A percentile compares a stretch with the other conserved stretches of the same genome.
Conservation (phyloP, 2,329 filamentous ascomycete species). For the Verticillium longisporum region DNA sequence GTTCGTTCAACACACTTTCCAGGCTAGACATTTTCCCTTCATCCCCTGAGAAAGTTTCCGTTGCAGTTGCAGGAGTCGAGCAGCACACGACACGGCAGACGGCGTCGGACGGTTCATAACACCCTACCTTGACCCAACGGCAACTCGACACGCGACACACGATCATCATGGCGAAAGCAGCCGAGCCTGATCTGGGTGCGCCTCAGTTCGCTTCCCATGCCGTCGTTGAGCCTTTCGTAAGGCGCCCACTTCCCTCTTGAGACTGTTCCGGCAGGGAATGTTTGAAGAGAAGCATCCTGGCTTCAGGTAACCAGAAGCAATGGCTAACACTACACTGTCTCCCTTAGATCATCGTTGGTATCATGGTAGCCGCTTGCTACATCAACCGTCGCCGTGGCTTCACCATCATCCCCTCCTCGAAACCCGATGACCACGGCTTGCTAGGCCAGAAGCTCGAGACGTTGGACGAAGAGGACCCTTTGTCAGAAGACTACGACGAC, state of each 20-base stretch:
- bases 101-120: not conserved
- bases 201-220: constrained; percentile 19
- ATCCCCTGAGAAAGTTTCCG: not conserved
- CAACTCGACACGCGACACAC: not conserved
- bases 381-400: constrained; percentile 19
- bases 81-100: not conserved
- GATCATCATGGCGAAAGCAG: not conserved
- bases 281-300: not conserved
- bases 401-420: constrained; percentile 12
- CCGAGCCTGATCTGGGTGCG: constrained; percentile 15
- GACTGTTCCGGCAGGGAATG: too few species aligned
- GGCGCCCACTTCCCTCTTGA: not conserved
- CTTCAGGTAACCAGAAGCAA: not conserved
- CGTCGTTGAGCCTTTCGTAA: constrained; percentile 19
- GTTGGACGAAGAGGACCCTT: constrained; percentile 12
- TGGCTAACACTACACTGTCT: not conserved
- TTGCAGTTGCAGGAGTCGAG: not conserved
- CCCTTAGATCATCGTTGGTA: constrained; percentile 17
- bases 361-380: constrained; percentile 21
- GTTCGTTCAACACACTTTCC: not conserved
- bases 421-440: constrained; percentile 13
- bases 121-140: not conserved
- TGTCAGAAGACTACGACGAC: constrained; percentile 12
- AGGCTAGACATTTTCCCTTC: not conserved
- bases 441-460: constrained; percentile 11